phyloP scores from a whole-genome alignment of 1,284 basidiomycete species.

The Ganoderma leucocontextum region DNA sequence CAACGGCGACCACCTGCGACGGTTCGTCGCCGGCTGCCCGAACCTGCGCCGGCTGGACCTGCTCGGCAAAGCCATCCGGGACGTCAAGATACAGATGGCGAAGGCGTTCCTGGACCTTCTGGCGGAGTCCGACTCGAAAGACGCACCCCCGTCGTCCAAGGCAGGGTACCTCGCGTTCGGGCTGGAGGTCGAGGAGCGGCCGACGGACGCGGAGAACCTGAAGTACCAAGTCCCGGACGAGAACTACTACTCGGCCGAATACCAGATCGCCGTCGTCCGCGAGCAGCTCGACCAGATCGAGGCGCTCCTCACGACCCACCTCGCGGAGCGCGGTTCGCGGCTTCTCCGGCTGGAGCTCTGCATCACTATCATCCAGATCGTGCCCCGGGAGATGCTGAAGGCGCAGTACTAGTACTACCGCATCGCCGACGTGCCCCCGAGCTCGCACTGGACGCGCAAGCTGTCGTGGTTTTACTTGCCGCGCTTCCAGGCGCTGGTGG shows the following conservation, averaged over 20 bases:
- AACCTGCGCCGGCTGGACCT: neutral
- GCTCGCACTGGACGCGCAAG: neutral
- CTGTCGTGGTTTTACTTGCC: constrained; percentile 1
- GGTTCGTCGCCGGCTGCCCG: neutral
- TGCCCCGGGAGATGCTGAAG: neutral
- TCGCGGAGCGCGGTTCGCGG: neutral
- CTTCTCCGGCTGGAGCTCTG: neutral
- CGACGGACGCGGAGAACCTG: too few species aligned
- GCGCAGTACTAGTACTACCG: neutral
- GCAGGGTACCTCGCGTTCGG: neutral
- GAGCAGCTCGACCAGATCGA: neutral
- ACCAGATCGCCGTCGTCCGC: neutral
- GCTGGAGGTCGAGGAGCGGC: neutral
- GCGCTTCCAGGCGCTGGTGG: neutral
- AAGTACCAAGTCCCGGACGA: neutral
- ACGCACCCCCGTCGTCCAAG: too few species aligned
- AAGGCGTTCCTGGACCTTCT: neutral
- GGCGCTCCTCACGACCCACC: neutral
- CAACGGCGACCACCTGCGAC: neutral
- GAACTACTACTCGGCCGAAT: neutral
- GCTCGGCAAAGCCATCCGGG: neutral
- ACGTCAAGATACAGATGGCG: neutral
- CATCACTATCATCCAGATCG: neutral
- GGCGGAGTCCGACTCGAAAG: too few species aligned
- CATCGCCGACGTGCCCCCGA: neutral